Conservation (phyloP, 257 asterid species). For the Lycium ferocissimum region DNA sequence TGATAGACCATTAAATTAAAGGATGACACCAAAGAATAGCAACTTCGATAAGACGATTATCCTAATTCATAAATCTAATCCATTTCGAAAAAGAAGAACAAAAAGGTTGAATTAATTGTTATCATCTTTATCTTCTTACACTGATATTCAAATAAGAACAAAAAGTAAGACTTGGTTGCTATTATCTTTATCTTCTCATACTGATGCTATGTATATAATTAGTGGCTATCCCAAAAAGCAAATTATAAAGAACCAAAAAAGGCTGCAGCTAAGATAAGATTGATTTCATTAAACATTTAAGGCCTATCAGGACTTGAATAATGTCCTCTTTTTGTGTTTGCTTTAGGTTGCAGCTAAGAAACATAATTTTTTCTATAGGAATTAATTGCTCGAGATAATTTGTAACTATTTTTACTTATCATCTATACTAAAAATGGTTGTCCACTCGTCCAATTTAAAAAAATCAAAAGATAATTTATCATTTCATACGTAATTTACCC, state of each 20-base stretch:
- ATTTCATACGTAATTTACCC: too few relatives aligned
- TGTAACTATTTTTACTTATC: too few relatives aligned
- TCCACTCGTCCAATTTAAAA: too few relatives aligned
- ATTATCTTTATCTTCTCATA: neutral
- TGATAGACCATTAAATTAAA: neutral
- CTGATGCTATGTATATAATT: neutral
- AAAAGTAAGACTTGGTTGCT: neutral
- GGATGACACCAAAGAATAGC: neutral
- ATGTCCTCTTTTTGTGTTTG: neutral
- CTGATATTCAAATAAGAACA: neutral
- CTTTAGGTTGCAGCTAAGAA: neutral
- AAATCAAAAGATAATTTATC: too few relatives aligned
- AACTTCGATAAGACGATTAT: slow-evolving; percentile 2
- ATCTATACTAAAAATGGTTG: too few relatives aligned
- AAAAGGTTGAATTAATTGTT: neutral
- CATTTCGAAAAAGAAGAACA: neutral
- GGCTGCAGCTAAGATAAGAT: neutral
- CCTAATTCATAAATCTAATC: slow-evolving; percentile 11
- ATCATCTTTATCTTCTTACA: neutral
- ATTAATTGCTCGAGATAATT: neutral
- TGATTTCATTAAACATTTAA: neutral
- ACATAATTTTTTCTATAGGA: neutral
- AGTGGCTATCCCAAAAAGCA: neutral
- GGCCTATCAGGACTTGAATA: neutral
- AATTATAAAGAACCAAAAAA: neutral